These are phyloP conservation scores for Dissophora ornata DNA, from an alignment of 192 early-diverging fungal genomes.

Conservation along the genomic window DNA sequence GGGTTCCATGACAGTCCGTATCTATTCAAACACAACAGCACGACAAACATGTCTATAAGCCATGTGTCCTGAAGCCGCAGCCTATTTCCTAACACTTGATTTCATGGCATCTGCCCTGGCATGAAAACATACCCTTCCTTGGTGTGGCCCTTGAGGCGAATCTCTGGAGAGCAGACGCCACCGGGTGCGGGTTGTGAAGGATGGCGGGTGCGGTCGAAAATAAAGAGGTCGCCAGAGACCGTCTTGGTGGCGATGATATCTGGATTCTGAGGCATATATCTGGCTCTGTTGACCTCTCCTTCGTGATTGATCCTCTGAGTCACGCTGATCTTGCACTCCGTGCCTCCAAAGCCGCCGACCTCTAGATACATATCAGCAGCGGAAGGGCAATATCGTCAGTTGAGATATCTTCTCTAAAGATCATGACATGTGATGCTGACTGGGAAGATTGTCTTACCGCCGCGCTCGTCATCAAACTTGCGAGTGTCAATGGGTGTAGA, in stretches of 20 bases:
- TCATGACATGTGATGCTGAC: no score
- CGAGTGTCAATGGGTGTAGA: constrained; percentile 65
- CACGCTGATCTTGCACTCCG: constrained; percentile 81
- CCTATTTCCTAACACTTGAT: no score
- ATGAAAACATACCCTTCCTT: constrained; percentile 83
- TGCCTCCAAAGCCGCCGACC: constrained; percentile 82
- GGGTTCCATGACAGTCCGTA: constrained; percentile 96
- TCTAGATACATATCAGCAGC: no score
- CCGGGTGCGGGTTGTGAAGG: constrained; percentile 80
- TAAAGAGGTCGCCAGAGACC: constrained; percentile 90
- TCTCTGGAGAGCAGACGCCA: constrained; percentile 86
- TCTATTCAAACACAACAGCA: no score
- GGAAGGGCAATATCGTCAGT: no score
- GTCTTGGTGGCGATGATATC: constrained; percentile 97
- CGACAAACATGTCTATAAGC: not conserved
- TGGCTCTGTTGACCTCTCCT: constrained; percentile 97
- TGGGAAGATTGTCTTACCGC: no score
- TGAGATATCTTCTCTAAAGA: no score
- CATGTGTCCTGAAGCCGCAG: no score
- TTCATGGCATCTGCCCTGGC: not conserved
- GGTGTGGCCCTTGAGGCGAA: constrained; percentile 87
- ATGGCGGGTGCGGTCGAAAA: constrained; percentile 96
- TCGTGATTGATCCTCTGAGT: constrained; percentile 97
- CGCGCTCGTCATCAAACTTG: constrained; percentile 80
- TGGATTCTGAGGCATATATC: constrained; percentile 96